phyloP scores from a whole-genome alignment of 768 basidiomycete genomes.

The Pulveroboletus frians region DNA sequence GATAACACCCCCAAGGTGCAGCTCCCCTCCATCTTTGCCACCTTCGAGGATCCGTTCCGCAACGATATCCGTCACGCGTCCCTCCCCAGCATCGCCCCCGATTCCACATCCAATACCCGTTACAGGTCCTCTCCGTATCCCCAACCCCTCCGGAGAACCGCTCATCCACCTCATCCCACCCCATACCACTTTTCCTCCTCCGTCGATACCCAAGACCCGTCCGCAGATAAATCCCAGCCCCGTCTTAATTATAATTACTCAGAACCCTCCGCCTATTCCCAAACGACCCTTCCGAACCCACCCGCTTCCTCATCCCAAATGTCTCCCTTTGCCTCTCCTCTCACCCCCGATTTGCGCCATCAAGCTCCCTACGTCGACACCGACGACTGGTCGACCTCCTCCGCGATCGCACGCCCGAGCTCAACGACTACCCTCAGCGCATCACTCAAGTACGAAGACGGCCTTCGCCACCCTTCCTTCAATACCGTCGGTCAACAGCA shows the following conservation, averaged over 20 bases:
- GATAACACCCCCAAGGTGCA: constrained; percentile 52
- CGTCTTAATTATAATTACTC: constrained; percentile 40
- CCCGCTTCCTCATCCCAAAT: constrained; percentile 49
- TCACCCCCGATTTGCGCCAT: constrained; percentile 44
- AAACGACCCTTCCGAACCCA: constrained; percentile 47
- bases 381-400: constrained; percentile 54
- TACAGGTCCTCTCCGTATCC: constrained; percentile 56
- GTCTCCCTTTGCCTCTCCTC: constrained; percentile 45
- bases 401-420: constrained; percentile 61
- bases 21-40: constrained; percentile 69
- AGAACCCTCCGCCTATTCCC: constrained; percentile 44
- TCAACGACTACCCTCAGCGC: constrained; percentile 53
- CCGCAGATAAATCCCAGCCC: constrained; percentile 35
- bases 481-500: constrained; percentile 54
- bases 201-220: constrained; percentile 35
- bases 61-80: constrained; percentile 58
- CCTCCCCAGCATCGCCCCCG: constrained; percentile 55
- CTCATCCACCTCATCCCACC: constrained; percentile 36
- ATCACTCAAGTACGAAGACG: constrained; percentile 66
- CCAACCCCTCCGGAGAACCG: constrained; percentile 42
- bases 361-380: constrained; percentile 39
- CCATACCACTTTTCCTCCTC: constrained; percentile 53
- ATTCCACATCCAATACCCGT: constrained; percentile 37
- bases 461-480: constrained; percentile 63
- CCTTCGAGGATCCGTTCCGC: constrained; percentile 56